A percentile compares a stretch with the other conserved stretches of the same genome.
phyloP scores from a whole-genome alignment of 805 yeast genomes.

The Jamesozyma lodderae region DNA sequence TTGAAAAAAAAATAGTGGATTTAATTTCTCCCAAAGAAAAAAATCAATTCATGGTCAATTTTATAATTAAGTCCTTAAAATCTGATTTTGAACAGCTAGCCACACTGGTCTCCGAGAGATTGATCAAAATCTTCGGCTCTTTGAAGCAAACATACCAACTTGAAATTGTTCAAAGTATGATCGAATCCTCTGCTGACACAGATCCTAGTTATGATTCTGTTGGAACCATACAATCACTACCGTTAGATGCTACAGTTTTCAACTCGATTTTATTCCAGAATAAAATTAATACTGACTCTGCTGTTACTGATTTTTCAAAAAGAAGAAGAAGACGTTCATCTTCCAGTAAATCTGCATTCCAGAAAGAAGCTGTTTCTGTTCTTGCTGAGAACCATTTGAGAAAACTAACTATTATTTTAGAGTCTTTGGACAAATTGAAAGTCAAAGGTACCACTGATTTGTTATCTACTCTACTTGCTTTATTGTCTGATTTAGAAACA shows the following conservation, averaged over 20 bases:
- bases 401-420: slow-evolving; percentile 70
- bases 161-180: slow-evolving; percentile 47
- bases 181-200: slow-evolving; percentile 44
- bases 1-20: slow-evolving; percentile 52
- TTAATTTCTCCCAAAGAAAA: slow-evolving; percentile 57
- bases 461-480: slow-evolving; percentile 45
- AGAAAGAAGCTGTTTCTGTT: slow-evolving; percentile 56
- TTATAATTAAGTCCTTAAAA: slow-evolving; percentile 47
- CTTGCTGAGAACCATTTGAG: slow-evolving; percentile 73
- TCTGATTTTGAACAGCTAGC: slow-evolving; percentile 37
- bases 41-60: slow-evolving; percentile 45
- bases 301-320: slow-evolving; percentile 44
- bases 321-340: slow-evolving; percentile 74
- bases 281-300: slow-evolving; percentile 42
- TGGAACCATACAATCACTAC: slow-evolving; percentile 44
- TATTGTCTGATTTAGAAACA: slow-evolving; percentile 68
- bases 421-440: slow-evolving; percentile 53
- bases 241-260: slow-evolving; percentile 48
- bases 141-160: slow-evolving; percentile 52
- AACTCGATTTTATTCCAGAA: slow-evolving; percentile 50
- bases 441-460: slow-evolving; percentile 35
- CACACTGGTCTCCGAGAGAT: slow-evolving; percentile 40
- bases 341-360: slow-evolving; percentile 64
- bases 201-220: slow-evolving; percentile 43
- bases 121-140: slow-evolving; percentile 46